These are phyloP conservation scores for Tympanopsis confertula DNA, from an alignment of 2,329 filamentous ascomycete genomes.

Conservation along the genomic window DNA sequence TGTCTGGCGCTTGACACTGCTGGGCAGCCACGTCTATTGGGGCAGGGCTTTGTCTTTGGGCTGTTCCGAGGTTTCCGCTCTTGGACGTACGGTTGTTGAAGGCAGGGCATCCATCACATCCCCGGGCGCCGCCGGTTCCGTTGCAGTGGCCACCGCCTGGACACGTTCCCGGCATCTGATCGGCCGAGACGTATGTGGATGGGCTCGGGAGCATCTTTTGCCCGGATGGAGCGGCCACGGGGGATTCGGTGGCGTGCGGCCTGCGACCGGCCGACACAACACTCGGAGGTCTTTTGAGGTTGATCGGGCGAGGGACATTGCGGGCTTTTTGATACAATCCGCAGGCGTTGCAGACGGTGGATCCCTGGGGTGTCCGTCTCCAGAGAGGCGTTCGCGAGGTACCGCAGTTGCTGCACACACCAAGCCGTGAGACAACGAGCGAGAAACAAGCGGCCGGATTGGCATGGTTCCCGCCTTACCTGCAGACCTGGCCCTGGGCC, in stretches of 20 bases:
- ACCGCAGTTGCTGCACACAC: slow-evolving; percentile 68
- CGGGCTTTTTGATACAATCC: slow-evolving; percentile 92
- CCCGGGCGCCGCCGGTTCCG: slow-evolving; percentile 87
- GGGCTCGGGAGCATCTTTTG: slow-evolving; percentile 26
- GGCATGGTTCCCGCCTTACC: no score
- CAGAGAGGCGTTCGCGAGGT: slow-evolving; percentile 90
- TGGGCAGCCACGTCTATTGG: slow-evolving; percentile 38
- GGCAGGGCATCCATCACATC: slow-evolving; percentile 88
- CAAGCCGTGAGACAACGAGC: no score
- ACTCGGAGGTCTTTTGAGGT: slow-evolving; percentile 66
- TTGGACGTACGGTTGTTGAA: slow-evolving; percentile 96
- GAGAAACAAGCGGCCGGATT: background rate
- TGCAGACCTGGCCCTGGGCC: no score
- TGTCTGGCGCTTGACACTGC: slow-evolving; percentile 28
- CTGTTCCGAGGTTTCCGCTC: slow-evolving; percentile 58
- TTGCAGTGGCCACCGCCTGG: slow-evolving; percentile 92
- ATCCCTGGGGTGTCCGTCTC: slow-evolving; percentile 83
- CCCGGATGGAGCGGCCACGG: slow-evolving; percentile 16
- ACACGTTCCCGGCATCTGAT: slow-evolving; percentile 75
- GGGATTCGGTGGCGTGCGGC: slow-evolving; percentile 22
- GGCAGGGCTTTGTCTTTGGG: slow-evolving; percentile 29
- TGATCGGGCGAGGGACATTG: slow-evolving; percentile 81
- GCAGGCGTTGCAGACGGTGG: slow-evolving; percentile 95
- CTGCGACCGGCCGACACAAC: slow-evolving; percentile 20
- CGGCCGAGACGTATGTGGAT: slow-evolving; percentile 63